Evolutionary conservation across 331 rosid genomes (phyloP).

Genomic region (Malus hybrid): DNA sequence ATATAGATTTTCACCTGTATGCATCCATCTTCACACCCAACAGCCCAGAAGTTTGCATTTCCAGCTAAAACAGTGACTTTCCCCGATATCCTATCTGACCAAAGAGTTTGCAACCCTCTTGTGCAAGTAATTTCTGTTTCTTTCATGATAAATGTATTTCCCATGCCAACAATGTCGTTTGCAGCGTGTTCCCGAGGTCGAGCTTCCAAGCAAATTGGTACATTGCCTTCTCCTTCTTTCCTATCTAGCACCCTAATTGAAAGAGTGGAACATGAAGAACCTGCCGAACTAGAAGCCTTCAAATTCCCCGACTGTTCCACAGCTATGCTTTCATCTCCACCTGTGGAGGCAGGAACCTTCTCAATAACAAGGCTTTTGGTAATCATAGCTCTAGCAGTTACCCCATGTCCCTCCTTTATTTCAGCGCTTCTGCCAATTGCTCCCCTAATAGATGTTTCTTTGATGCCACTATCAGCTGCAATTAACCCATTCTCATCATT

Average conservation of each 20-base stretch:
- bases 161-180: constrained; percentile 68
- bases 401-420: constrained; percentile 62
- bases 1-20: constrained; percentile 49
- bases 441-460: constrained; percentile 52
- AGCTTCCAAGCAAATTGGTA: constrained; percentile 85
- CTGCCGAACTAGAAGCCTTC: constrained; percentile 42
- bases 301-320: constrained; percentile 59
- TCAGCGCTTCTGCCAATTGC: constrained; percentile 41
- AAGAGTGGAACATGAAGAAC: constrained; percentile 49
- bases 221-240: constrained; percentile 58
- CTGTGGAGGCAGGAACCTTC: constrained; percentile 55
- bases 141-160: constrained; percentile 58
- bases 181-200: constrained; percentile 69
- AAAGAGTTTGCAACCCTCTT: constrained; percentile 53
- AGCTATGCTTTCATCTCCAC: constrained; percentile 48
- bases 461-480: constrained; percentile 33
- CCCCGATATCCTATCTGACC: constrained; percentile 93
- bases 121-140: constrained; percentile 87
- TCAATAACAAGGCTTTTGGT: constrained; percentile 81
- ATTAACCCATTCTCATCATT: constrained; percentile 43
- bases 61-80: constrained; percentile 96
- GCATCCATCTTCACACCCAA: constrained; percentile 98
- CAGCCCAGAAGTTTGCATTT: constrained; percentile 88
- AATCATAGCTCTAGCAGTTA: constrained; percentile 75
- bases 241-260: constrained; percentile 77